Evolutionary conservation across 345 rosid species (phyloP).

Genomic region (Durio zibethinus): DNA sequence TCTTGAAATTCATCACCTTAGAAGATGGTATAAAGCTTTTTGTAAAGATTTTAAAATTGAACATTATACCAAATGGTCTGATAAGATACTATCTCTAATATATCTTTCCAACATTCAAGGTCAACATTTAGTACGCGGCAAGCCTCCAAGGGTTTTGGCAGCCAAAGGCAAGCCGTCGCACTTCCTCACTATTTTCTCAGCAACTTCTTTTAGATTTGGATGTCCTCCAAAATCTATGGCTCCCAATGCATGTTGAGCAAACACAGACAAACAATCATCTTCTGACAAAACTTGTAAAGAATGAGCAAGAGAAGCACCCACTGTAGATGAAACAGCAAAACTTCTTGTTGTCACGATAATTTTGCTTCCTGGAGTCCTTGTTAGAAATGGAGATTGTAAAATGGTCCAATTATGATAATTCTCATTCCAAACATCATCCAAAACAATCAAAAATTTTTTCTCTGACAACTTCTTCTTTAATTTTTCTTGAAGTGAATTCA

Average conservation of each 20-base stretch:
- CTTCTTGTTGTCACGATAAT: background rate
- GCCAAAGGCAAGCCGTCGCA: constrained; percentile 36
- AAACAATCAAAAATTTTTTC: background rate
- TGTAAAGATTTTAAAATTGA: no score
- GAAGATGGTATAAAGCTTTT: no score
- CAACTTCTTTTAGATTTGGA: constrained; percentile 28
- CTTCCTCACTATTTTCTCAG: constrained; percentile 29
- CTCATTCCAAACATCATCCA: background rate
- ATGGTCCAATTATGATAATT: background rate
- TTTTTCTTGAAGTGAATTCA: background rate
- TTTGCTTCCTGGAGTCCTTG: background rate
- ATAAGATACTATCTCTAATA: constrained; percentile 28
- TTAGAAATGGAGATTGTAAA: background rate
- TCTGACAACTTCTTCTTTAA: background rate
- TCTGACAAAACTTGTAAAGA: background rate
- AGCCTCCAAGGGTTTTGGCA: constrained; percentile 1
- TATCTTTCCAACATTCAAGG: constrained; percentile 22
- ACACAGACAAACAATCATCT: background rate
- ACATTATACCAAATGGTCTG: constrained; percentile 19
- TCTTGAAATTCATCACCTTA: background rate
- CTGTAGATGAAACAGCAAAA: background rate
- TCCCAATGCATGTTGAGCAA: constrained; percentile 19
- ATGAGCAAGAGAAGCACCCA: background rate
- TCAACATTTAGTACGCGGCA: constrained; percentile 20
- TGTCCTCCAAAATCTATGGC: background rate